These are phyloP conservation scores for Cytospora schulzeri DNA, from an alignment of 2,329 filamentous ascomycete genomes.

Conservation along the genomic window DNA sequence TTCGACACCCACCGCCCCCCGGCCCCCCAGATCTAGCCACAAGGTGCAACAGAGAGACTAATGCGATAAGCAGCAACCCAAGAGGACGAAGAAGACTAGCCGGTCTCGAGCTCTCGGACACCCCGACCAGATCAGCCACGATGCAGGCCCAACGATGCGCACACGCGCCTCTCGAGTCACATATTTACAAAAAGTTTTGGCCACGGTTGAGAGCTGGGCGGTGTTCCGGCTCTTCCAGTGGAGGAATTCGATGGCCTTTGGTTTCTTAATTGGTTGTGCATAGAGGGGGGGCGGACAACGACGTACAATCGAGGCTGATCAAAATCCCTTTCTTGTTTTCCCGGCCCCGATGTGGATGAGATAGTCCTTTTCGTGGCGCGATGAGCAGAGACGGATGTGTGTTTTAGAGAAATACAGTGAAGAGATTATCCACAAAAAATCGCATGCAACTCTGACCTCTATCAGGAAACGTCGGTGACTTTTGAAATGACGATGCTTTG, in stretches of 20 bases:
- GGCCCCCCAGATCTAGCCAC: too few relatives aligned
- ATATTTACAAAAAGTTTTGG: conserved; percentile 61
- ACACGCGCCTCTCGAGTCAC: conserved; percentile 54
- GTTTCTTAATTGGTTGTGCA: conserved; percentile 53
- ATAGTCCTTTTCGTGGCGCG: conserved; percentile 32
- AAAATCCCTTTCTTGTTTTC: conserved; percentile 54
- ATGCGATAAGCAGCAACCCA: conserved; percentile 24
- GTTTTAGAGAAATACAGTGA: conserved; percentile 33
- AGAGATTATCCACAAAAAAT: conserved; percentile 24
- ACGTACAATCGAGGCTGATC: conserved; percentile 56
- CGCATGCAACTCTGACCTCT: neutral
- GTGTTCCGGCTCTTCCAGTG: conserved; percentile 48
- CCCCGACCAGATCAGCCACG: conserved; percentile 48
- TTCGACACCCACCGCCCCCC: too few relatives aligned
- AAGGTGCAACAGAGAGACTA: neutral
- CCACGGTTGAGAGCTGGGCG: conserved; percentile 56
- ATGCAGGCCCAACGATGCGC: conserved; percentile 49
- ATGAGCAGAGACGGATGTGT: conserved; percentile 30
- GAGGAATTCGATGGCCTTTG: conserved; percentile 51
- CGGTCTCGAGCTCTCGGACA: conserved; percentile 43
- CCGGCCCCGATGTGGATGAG: conserved; percentile 35
- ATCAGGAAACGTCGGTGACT: neutral
- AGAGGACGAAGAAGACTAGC: conserved; percentile 30
- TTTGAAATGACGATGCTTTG: neutral
- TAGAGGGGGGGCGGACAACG: conserved; percentile 48